phyloP scores from a whole-genome alignment of 768 basidiomycete genomes.

The Crepidotus variabilis region DNA sequence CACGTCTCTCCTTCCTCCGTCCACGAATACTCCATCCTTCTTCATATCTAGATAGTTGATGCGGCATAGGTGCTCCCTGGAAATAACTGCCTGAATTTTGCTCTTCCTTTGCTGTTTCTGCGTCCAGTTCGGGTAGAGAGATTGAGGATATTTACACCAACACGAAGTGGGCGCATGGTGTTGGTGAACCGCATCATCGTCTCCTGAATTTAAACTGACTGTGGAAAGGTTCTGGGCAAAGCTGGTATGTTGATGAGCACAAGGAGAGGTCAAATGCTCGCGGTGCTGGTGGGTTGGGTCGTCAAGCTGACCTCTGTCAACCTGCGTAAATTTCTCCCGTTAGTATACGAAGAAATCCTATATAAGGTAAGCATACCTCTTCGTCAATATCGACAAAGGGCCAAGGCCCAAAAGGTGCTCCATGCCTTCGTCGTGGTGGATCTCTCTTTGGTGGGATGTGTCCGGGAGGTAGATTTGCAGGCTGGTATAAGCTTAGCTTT shows the following conservation, averaged over 20 bases:
- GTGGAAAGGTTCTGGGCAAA: not conserved
- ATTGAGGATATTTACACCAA: conserved; percentile 45
- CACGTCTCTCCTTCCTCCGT: conserved; percentile 17
- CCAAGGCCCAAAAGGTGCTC: conserved; percentile 39
- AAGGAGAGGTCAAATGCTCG: not conserved
- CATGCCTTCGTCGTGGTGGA: conserved; percentile 27
- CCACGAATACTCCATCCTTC: conserved; percentile 28
- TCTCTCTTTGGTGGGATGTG: not conserved
- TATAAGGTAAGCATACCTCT: conserved; percentile 13
- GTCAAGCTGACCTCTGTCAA: conserved; percentile 23
- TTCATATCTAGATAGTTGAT: conserved; percentile 39
- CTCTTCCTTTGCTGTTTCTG: conserved; percentile 37
- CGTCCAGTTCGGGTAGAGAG: conserved; percentile 56
- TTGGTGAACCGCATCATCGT: conserved; percentile 21
- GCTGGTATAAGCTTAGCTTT: not conserved
- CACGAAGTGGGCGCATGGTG: conserved; percentile 19
- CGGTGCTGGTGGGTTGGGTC: conserved; percentile 3
- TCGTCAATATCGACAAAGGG: conserved; percentile 33
- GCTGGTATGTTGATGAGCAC: not conserved
- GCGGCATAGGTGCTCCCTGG: conserved; percentile 18
- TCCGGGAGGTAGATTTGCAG: not conserved
- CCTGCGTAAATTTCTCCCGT: conserved; percentile 9
- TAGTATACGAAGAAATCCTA: not conserved
- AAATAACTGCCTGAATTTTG: conserved; percentile 28
- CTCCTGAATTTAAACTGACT: conserved; percentile 16